A percentile compares a stretch with the other conserved stretches of the same genome.
Evolutionary conservation across 257 asterid genomes (phyloP).

Genomic region (Forsythia viridissima): DNA sequence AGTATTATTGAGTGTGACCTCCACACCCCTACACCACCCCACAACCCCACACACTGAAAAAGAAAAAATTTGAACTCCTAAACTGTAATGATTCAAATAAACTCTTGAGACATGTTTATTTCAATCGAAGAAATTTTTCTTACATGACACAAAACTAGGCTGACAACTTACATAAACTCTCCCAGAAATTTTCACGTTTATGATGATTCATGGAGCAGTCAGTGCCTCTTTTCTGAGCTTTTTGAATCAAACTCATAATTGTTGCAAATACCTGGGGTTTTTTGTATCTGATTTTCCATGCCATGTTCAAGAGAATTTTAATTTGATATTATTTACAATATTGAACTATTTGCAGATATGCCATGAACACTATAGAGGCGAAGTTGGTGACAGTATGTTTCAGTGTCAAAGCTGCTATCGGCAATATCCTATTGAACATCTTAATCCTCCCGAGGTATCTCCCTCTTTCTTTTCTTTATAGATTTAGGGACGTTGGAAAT

Average conservation of each 20-base stretch:
- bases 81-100: background rate
- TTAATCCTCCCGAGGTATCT: slow-evolving; percentile 22
- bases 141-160: background rate
- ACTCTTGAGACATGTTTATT: background rate
- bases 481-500: background rate
- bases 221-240: background rate
- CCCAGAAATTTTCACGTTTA: background rate
- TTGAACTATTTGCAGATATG: slow-evolving; percentile 25
- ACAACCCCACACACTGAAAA: background rate
- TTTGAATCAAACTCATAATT: background rate
- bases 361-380: slow-evolving; percentile 17
- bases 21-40: background rate
- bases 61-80: too few relatives aligned
- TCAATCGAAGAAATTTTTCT: background rate
- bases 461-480: background rate
- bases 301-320: background rate
- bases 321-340: background rate
- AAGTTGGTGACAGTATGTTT: slow-evolving; percentile 15
- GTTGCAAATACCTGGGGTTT: background rate
- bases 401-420: slow-evolving; percentile 24
- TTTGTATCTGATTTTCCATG: background rate
- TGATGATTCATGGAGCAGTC: background rate
- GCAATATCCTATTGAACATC: slow-evolving; percentile 14
- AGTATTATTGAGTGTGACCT: background rate
- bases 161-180: background rate